Conservation (phyloP, 345 rosid genomes). For the Eucalyptus leucophloia region DNA sequence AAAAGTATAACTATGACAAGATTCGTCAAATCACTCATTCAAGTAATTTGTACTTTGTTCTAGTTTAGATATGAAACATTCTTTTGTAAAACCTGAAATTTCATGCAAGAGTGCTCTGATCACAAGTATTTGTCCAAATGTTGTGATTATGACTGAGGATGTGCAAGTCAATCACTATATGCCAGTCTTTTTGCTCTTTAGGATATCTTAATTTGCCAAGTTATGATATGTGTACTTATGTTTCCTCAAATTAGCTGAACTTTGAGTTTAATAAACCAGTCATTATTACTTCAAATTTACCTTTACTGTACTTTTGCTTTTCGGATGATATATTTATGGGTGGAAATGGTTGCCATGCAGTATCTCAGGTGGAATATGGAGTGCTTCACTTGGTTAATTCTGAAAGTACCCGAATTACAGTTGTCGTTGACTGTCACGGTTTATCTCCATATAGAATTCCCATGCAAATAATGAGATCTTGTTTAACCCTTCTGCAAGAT, state of each 20-base stretch:
- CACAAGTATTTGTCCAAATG: not conserved
- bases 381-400: conserved; percentile 42
- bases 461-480: conserved; percentile 83
- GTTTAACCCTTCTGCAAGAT: conserved; percentile 81
- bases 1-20: not conserved
- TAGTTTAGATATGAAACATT: not conserved
- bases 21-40: not conserved
- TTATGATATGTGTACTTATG: not conserved
- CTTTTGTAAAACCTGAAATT: not conserved
- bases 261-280: not conserved
- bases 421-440: conserved; percentile 86
- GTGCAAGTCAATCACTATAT: not conserved
- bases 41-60: not conserved
- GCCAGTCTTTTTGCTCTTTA: not conserved
- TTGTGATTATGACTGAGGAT: not conserved
- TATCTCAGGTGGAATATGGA: conserved; percentile 90
- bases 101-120: not conserved
- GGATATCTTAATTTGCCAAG: not conserved
- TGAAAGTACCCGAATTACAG: conserved; percentile 59
- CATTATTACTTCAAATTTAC: not conserved
- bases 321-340: not conserved
- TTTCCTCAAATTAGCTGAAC: not conserved
- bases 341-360: conserved; percentile 20
- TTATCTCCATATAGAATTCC: conserved; percentile 77
- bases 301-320: not conserved